Conservation (phyloP, 306 rosid genomes). For the Malus domestica region ASM211411v1 NC_041796.1:2550501-2551000, state of each 20-base stretch:
- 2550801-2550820: no score
- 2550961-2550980: no score
- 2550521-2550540: constrained; percentile 76
- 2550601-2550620: background rate
- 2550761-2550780: no score
- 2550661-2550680: constrained; percentile 99
- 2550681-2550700: constrained; percentile 93
- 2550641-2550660: constrained; percentile 14
- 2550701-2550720: constrained; percentile 91
- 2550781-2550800: no score
- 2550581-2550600: background rate
- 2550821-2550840: no score
- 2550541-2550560: constrained; percentile 83
- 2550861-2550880: no score
- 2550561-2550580: constrained; percentile 32
- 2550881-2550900: no score
- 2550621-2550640: background rate
- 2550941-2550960: no score
- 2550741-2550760: constrained; percentile 60
- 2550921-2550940: no score
- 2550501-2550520: constrained; percentile 76
- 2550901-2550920: no score
- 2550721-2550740: constrained; percentile 91
- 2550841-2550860: no score
- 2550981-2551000: no score